These are phyloP conservation scores for Oenanthe javanica DNA, from an alignment of 140 eudicot species.

Conservation along the genomic window DNA sequence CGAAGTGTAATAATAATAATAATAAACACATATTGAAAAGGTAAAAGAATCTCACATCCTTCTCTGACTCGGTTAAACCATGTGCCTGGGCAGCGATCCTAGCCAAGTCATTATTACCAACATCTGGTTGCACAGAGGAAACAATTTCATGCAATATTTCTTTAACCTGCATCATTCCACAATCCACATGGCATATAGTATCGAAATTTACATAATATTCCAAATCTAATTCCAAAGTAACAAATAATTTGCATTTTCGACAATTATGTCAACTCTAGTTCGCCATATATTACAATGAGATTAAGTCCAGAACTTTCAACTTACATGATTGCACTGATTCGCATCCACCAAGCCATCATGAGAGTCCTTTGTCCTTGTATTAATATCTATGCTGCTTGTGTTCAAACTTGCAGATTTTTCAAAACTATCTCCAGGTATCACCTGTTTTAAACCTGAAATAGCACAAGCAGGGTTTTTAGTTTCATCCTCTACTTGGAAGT, in stretches of 20 bases:
- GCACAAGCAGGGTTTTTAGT: constrained; percentile 9
- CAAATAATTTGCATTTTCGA: constrained; percentile 25
- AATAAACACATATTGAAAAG: not conserved
- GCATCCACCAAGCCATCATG: constrained; percentile 15
- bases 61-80: not conserved
- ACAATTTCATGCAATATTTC: not conserved
- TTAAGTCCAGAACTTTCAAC: constrained; percentile 9
- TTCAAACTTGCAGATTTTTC: constrained; percentile 20
- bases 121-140: not conserved
- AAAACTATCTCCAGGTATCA: constrained; percentile 19
- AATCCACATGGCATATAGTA: not conserved
- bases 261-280: constrained; percentile 4
- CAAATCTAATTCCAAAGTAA: not conserved
- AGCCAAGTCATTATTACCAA: not conserved
- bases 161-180: constrained; percentile 3
- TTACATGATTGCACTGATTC: constrained; percentile 14
- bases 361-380: constrained; percentile 12
- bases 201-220: not conserved
- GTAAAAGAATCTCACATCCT: not conserved
- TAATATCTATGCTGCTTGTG: not conserved
- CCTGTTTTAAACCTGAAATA: constrained; percentile 16
- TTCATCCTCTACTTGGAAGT: constrained; percentile 19
- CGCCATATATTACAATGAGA: constrained; percentile 6
- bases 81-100: not conserved
- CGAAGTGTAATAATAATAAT: not conserved